Evolutionary conservation across 345 rosid species (phyloP), one percentile per base, ranked within the genome.

Genomic region (Ceriops tagal): DNA sequence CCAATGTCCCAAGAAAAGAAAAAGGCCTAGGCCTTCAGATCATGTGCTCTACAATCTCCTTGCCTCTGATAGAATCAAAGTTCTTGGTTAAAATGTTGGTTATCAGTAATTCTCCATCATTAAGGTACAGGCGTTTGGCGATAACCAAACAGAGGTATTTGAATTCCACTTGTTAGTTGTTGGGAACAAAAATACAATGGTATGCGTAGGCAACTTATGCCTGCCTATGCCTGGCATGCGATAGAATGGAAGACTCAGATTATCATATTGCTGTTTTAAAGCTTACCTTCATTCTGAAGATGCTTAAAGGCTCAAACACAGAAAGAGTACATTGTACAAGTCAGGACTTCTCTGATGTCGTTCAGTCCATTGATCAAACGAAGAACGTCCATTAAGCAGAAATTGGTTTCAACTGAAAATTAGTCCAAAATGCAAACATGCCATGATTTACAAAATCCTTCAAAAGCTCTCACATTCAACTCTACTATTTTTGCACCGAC

Each of bases 371-470:
- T 9, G 51, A 71, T 57, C 51, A 16, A 59, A 22, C 20, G 19
- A 22, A 31, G 24, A 53, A 63, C 7, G n/a, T 2, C 30, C 28
- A 19, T 53, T 16, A 9, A 65, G 20, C 26, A 21, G 28, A 66
- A 31, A 53, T 64, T 51, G 10, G 58, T 46, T 60, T 51, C 60
- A 58, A 62, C 2, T 24, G 24, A 64, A 35, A 56, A 43, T 49
- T 53, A 60, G 6, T 73, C 55, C 26, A 32, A 26, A 53, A 64
- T 32, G 53, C 20, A 53, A 27, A 72, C 43, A 10, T 31, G 60
- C 30, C 53, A 39, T 30, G 63, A 53, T 64, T 46, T 69, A 32
- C 64, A 53, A 67, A 21, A 58, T 27, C 61, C 65, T 27, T 51
- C 32, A 1, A 20, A 62, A 39, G 58, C 35, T 46, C 64, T 58